These are phyloP conservation scores for Metschnikowia bowlesiae DNA, from an alignment of 805 yeast species.

Conservation along the genomic window DNA sequence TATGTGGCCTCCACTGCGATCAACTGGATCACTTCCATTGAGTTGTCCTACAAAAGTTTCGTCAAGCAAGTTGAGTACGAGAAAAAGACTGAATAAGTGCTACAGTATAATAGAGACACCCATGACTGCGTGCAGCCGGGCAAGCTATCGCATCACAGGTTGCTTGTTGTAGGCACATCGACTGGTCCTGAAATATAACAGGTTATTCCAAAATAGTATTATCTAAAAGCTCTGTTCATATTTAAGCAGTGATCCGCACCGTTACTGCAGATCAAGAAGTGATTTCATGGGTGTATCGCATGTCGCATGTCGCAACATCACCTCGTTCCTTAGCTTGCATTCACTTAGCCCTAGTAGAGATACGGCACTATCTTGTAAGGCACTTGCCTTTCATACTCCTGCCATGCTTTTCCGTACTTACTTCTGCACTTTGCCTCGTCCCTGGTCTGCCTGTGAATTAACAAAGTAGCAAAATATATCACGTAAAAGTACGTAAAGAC, in stretches of 20 bases:
- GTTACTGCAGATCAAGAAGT: too few species aligned
- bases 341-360: background rate
- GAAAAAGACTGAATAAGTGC: conserved; percentile 41
- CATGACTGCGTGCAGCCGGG: background rate
- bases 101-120: background rate
- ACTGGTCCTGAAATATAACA: background rate
- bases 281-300: too few species aligned
- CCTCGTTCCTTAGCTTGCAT: too few species aligned
- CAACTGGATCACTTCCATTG: conserved; percentile 64
- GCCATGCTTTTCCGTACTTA: conserved; percentile 87
- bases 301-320: too few species aligned
- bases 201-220: too few species aligned
- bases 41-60: conserved; percentile 77
- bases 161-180: background rate
- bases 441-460: conserved; percentile 83
- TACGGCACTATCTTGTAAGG: conserved; percentile 91
- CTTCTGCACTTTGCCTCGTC: conserved; percentile 87
- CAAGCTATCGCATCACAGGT: background rate
- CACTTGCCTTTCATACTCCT: conserved; percentile 69
- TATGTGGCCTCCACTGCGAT: conserved; percentile 58
- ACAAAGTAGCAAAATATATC: conserved; percentile 72
- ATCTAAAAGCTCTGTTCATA: too few species aligned
- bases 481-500: conserved; percentile 86
- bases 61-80: conserved; percentile 60
- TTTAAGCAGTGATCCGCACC: too few species aligned